Percentiles rank a stretch among this genome's conserved stretches.
phyloP scores from a whole-genome alignment of 2,329 filamentous ascomycete genomes.

The Leptodontidium sp. region DNA sequence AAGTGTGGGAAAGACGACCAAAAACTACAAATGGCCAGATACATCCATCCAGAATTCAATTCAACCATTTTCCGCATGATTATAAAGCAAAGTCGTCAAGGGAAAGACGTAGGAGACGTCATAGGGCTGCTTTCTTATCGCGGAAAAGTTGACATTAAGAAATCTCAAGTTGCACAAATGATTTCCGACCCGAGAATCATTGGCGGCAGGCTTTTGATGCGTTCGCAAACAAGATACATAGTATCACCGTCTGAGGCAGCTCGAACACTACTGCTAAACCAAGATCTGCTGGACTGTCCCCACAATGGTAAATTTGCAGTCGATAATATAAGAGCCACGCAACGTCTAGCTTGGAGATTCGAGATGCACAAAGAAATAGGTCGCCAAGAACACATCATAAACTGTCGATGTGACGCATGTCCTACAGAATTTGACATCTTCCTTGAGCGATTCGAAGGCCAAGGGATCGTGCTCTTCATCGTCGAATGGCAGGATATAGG shows the following conservation, averaged over 20 bases:
- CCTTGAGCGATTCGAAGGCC: constrained; percentile 20
- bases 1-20: constrained; percentile 20
- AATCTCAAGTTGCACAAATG: constrained; percentile 26
- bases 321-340: neutral
- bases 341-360: neutral
- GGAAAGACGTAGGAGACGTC: constrained; percentile 14
- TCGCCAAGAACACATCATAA: constrained; percentile 19
- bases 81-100: constrained; percentile 34
- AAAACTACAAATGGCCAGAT: constrained; percentile 19
- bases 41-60: constrained; percentile 32
- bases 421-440: constrained; percentile 24
- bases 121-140: constrained; percentile 28
- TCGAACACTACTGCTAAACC: neutral
- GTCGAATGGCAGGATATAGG: constrained; percentile 32
- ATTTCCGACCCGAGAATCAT: constrained; percentile 30
- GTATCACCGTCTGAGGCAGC: constrained; percentile 9
- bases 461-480: constrained; percentile 21
- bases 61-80: constrained; percentile 31
- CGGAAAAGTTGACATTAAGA: constrained; percentile 19
- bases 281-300: constrained; percentile 6
- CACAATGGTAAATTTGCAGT: neutral
- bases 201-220: constrained; percentile 27
- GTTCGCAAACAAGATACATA: constrained; percentile 23
- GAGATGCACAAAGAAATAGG: constrained; percentile 2
- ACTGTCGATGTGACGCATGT: constrained; percentile 20